Evolutionary conservation across 768 basidiomycete species (phyloP).

Genomic region (Lepiota venenata): DNA sequence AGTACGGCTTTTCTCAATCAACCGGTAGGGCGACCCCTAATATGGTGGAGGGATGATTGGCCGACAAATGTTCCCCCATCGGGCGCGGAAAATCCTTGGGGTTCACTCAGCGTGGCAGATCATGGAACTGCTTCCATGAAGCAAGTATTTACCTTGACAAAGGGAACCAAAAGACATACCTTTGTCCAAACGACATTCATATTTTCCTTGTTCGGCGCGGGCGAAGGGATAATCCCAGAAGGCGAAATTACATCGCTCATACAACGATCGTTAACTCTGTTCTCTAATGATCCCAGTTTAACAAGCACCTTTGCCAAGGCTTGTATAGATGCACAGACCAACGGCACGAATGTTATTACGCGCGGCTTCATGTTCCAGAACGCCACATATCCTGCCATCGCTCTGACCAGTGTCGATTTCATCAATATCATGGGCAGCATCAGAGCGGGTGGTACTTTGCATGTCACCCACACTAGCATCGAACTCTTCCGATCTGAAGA

Average conservation of each 20-base stretch:
- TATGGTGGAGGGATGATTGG: slow-evolving; percentile 16
- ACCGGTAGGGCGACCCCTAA: slow-evolving; percentile 12
- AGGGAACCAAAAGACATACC: slow-evolving; percentile 15
- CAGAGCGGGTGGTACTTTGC: background rate
- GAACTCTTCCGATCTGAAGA: slow-evolving; percentile 14
- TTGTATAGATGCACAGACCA: slow-evolving; percentile 10
- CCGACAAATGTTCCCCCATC: slow-evolving; percentile 8
- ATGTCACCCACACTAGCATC: slow-evolving; percentile 7
- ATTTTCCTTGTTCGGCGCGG: slow-evolving; percentile 12
- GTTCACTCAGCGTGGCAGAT: slow-evolving; percentile 1
- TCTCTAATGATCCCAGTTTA: slow-evolving; percentile 1
- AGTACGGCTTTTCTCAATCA: background rate
- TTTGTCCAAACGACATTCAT: slow-evolving; percentile 18
- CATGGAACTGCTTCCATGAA: slow-evolving; percentile 20
- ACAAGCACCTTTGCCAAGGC: background rate
- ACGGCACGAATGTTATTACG: slow-evolving; percentile 9
- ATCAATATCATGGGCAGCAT: slow-evolving; percentile 8
- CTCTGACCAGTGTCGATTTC: slow-evolving; percentile 12
- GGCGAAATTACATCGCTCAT: slow-evolving; percentile 14
- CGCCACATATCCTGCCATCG: background rate
- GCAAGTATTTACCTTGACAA: slow-evolving; percentile 21
- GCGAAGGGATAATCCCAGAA: slow-evolving; percentile 6
- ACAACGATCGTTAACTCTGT: slow-evolving; percentile 11
- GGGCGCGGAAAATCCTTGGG: slow-evolving; percentile 18
- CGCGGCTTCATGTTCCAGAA: slow-evolving; percentile 11